Evolutionary conservation across 2,329 filamentous ascomycete genomes (phyloP).

Genomic region (Beauveria pseudobassiana): DNA sequence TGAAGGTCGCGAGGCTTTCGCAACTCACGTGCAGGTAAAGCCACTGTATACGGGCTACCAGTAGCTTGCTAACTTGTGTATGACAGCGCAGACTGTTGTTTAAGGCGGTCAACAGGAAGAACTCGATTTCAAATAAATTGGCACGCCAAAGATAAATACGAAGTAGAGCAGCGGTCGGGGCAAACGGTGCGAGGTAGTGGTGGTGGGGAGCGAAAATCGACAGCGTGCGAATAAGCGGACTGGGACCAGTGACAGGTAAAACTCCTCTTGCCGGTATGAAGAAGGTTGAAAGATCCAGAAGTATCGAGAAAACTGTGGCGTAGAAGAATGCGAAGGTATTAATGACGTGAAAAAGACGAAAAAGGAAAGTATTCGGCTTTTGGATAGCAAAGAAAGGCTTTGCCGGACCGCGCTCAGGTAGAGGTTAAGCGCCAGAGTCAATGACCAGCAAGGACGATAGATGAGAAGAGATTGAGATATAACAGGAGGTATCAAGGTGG

Average conservation of each 20-base stretch:
- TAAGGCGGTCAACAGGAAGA: neutral
- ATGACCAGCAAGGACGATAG: neutral
- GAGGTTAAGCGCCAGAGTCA: neutral
- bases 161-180: neutral
- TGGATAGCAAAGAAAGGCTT: neutral
- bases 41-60: neutral
- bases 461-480: neutral
- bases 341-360: neutral
- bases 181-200: neutral
- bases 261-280: neutral
- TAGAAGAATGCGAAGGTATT: neutral
- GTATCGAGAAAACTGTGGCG: neutral
- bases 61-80: neutral
- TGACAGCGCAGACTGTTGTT: neutral
- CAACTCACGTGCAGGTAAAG: neutral
- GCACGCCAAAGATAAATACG: neutral
- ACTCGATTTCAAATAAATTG: neutral
- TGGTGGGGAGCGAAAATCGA: conserved; percentile 12
- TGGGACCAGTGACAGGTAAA: neutral
- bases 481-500: neutral
- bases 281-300: neutral
- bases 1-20: neutral
- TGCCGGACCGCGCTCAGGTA: neutral
- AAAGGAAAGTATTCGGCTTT: neutral
- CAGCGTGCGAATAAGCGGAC: conserved; percentile 9